Percentiles rank a stretch among this genome's conserved stretches.
Evolutionary conservation across 768 basidiomycete species (phyloP).

Genomic region (Tricholoma matsutake): DNA sequence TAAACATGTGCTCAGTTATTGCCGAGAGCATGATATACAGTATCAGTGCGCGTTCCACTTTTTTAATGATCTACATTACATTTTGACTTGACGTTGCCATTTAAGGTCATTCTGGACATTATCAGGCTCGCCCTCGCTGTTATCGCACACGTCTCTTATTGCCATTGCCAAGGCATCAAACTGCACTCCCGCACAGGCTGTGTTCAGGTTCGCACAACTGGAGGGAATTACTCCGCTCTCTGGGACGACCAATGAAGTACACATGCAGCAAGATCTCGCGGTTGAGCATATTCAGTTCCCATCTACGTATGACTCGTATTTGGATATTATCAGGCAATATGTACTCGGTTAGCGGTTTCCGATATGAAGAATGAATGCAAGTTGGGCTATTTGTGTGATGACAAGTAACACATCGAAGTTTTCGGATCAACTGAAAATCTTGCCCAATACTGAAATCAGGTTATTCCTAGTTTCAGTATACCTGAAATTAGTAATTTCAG

Average conservation of each 20-base stretch:
- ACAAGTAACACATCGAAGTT: too few species aligned
- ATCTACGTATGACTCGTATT: constrained; percentile 6
- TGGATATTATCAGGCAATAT: constrained; percentile 15
- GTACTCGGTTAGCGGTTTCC: constrained; percentile 10
- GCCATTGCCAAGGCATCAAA: constrained; percentile 42
- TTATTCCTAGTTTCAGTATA: too few species aligned
- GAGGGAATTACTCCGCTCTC: constrained; percentile 69
- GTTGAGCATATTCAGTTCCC: constrained; percentile 25
- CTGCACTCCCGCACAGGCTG: constrained; percentile 60
- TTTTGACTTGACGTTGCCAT: not conserved
- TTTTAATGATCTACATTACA: not conserved
- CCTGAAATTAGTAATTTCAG: too few species aligned
- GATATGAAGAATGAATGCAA: too few species aligned
- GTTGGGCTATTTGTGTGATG: too few species aligned
- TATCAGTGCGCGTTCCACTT: constrained; percentile 55
- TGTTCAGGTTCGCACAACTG: constrained; percentile 68
- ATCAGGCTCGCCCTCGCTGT: constrained; percentile 66
- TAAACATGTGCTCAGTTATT: constrained; percentile 58
- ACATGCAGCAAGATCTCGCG: constrained; percentile 66
- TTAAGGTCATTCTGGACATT: constrained; percentile 90
- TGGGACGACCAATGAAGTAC: constrained; percentile 64
- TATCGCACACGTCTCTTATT: constrained; percentile 45
- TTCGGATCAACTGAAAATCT: too few species aligned
- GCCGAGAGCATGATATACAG: constrained; percentile 56
- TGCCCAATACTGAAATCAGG: too few species aligned